Percentiles rank a stretch among this genome's conserved stretches.
Conservation (phyloP, 2,329 filamentous ascomycete genomes). For the Beauveria scarabaeidicola region DNA sequence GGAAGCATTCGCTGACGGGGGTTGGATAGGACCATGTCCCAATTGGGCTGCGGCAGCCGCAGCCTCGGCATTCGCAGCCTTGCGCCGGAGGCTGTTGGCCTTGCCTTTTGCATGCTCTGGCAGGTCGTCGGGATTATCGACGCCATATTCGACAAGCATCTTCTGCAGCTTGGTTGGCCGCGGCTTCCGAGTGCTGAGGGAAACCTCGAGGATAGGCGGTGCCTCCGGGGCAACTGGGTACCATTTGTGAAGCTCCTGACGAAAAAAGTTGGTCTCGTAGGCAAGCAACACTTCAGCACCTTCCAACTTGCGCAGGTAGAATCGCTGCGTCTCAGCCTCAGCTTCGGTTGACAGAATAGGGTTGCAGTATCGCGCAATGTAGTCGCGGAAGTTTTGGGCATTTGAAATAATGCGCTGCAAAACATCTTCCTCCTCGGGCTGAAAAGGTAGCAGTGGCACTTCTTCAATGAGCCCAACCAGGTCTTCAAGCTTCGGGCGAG, state of each 20-base stretch:
- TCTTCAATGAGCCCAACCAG: constrained; percentile 78
- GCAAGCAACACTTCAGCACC: constrained; percentile 88
- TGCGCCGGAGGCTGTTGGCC: constrained; percentile 63
- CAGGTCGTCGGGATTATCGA: constrained; percentile 83
- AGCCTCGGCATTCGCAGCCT: constrained; percentile 53
- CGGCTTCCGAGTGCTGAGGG: constrained; percentile 87
- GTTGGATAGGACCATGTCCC: constrained; percentile 14
- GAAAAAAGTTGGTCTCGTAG: constrained; percentile 95
- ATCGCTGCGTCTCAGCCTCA: constrained; percentile 82
- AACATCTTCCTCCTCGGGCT: constrained; percentile 87
- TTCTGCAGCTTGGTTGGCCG: constrained; percentile 96
- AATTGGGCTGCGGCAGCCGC: constrained; percentile 30
- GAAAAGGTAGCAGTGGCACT: constrained; percentile 73
- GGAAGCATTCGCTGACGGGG: constrained; percentile 15
- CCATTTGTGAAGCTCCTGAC: constrained; percentile 92
- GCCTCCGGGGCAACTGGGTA: constrained; percentile 79
- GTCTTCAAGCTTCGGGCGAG: constrained; percentile 89
- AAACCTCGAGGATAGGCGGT: constrained; percentile 78
- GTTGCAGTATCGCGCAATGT: constrained; percentile 73
- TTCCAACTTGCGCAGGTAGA: constrained; percentile 95
- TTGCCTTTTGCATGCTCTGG: constrained; percentile 77
- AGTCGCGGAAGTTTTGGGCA: constrained; percentile 74
- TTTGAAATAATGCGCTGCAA: constrained; percentile 80
- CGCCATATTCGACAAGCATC: constrained; percentile 78
- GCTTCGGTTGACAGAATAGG: constrained; percentile 72